Base-by-base conservation (phyloP, 2,329 filamentous ascomycete species). In the Penicillium fuscoglaucum region DNA sequence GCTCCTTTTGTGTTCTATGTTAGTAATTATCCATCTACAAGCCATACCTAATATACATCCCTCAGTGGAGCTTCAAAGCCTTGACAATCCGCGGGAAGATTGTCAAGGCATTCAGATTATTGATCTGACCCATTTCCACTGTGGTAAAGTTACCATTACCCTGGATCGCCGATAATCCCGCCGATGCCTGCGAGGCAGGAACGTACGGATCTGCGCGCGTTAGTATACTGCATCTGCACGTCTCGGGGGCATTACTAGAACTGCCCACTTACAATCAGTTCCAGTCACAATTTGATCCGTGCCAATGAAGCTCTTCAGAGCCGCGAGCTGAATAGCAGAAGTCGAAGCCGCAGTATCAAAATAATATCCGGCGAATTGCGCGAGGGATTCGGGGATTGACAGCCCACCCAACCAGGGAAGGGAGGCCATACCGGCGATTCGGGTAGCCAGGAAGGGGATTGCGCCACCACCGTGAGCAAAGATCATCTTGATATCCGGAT, bases 401-500 rank as follows among this genome's bases (percentile, higher is more conserved):
- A 64, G 39, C 6, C 64, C 61, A 2, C 65, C 67, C 19, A 64
- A 53, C 28, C 56, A 61, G 9, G 60, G 52, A 31, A 68, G 50
- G 13, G 59, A 63, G 4, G 64, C 58, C 52, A 66, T 58, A 0
- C 61, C 59, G 3, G 65, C 66, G 12, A 71, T 64, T 1, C 68
- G 58, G 28, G 49, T 52, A 13, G 61, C 65, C 6, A 71, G 59
- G 40, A 64, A 69, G 1, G 63, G 67, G 24, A 70, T 59, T 1
- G 60, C 59, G 9, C 68, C 66, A n/a, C 67, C 65, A 10, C 59
- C 67, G 52, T 70, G 68, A 12, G 60, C 51, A 21, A 64, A 67
- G 9, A 70, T 68, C 39, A 70, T 55, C 5, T 62, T 66, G 12
- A 69, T 37, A 13, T 60, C 31, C 4, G 66, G 61, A 45, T 66